These are phyloP conservation scores for Thinopyrum elongatum DNA, from an alignment of 176 grass and related monocot genomes.

Conservation along the genomic window DNA sequence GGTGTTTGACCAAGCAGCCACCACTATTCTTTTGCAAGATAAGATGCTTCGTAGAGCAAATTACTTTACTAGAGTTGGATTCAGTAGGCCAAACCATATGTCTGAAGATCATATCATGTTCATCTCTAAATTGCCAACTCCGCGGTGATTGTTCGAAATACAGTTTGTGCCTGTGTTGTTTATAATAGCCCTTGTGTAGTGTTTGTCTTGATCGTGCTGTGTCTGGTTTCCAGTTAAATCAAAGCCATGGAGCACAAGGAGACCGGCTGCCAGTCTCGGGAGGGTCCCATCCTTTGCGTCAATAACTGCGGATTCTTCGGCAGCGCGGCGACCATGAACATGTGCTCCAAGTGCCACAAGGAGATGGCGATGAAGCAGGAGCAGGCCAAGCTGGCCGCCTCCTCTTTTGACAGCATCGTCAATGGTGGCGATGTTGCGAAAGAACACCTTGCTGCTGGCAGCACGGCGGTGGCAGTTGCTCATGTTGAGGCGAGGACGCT, in stretches of 20 bases:
- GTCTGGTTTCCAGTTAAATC: constrained; percentile 36
- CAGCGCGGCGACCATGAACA: constrained; percentile 79
- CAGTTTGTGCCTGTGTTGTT: background rate
- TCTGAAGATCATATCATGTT: background rate
- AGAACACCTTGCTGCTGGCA: constrained; percentile 32
- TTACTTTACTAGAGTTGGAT: background rate
- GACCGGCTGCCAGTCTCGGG: constrained; percentile 73
- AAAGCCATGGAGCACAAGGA: constrained; percentile 87
- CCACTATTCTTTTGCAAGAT: background rate
- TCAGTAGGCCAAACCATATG: background rate
- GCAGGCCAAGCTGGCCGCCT: constrained; percentile 69
- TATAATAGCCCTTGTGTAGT: background rate
- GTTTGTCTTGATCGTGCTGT: background rate
- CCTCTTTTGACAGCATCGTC: constrained; percentile 83
- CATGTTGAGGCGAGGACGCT: constrained; percentile 36
- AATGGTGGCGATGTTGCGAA: constrained; percentile 55
- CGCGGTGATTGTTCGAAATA: background rate
- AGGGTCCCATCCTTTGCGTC: constrained; percentile 91
- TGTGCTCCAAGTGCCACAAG: constrained; percentile 99
- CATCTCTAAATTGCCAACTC: background rate
- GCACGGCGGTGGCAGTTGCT: constrained; percentile 30
- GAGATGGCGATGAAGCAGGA: constrained; percentile 78
- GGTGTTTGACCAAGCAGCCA: constrained; percentile 9
- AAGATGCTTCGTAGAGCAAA: background rate
- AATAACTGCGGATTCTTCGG: constrained; percentile 98